These are phyloP conservation scores for Aspergillus unguis DNA, from an alignment of 2,329 filamentous ascomycete species.

Conservation along the genomic window DNA sequence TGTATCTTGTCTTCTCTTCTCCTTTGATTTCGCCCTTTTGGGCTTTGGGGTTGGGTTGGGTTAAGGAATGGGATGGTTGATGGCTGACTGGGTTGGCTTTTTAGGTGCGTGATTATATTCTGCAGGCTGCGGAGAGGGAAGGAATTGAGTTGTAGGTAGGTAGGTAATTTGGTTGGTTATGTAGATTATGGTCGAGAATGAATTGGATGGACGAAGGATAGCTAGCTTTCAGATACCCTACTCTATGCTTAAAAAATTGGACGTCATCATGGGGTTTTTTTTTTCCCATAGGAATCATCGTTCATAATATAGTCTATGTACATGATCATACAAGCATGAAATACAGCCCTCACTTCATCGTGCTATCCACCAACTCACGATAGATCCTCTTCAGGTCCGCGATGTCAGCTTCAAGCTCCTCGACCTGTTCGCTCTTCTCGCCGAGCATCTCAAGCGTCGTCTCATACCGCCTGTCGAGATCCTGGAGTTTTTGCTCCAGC, in stretches of 20 bases:
- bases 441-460: constrained; percentile 91
- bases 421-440: constrained; percentile 93
- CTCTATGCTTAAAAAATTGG: not conserved
- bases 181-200: not conserved
- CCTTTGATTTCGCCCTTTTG: no score
- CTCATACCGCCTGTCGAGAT: constrained; percentile 75
- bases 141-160: constrained; percentile 61
- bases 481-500: constrained; percentile 65
- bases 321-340: not conserved
- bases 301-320: constrained; percentile 11
- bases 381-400: constrained; percentile 95
- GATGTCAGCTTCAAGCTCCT: constrained; percentile 85
- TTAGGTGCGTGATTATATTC: constrained; percentile 71
- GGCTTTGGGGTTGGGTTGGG: no score
- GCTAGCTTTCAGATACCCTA: constrained; percentile 10
- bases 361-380: constrained; percentile 82
- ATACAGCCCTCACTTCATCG: constrained; percentile 57
- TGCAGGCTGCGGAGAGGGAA: constrained; percentile 76
- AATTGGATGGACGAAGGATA: not conserved
- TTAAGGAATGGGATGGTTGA: not conserved
- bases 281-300: not conserved
- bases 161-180: not conserved
- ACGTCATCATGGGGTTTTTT: not conserved
- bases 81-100: constrained; percentile 5
- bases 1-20: not conserved